Evolutionary conservation across 2,329 filamentous ascomycete species (phyloP).

Genomic region (Incumbomyces lentus): DNA sequence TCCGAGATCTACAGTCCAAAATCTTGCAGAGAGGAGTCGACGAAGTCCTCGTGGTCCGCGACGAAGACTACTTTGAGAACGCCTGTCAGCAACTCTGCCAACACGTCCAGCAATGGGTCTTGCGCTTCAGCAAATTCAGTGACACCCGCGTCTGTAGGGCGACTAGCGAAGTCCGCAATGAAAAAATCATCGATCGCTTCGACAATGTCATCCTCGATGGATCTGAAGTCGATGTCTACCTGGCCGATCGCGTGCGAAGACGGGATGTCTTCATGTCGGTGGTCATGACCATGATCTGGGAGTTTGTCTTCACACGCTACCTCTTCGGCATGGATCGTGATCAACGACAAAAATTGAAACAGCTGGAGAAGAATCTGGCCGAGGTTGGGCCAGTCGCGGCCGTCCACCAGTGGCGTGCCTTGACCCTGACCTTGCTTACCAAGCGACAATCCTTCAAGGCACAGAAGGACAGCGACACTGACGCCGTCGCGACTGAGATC

Average conservation of each 20-base stretch:
- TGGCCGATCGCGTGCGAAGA: slow-evolving; percentile 75
- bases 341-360: slow-evolving; percentile 94
- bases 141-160: slow-evolving; percentile 79
- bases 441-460: slow-evolving; percentile 67
- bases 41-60: slow-evolving; percentile 67
- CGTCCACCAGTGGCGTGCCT: slow-evolving; percentile 95
- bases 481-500: slow-evolving; percentile 88
- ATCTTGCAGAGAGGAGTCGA: slow-evolving; percentile 41
- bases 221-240: slow-evolving; percentile 79
- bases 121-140: slow-evolving; percentile 96
- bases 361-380: slow-evolving; percentile 78
- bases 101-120: slow-evolving; percentile 93
- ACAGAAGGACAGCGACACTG: slow-evolving; percentile 80
- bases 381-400: slow-evolving; percentile 80
- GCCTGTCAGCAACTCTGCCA: slow-evolving; percentile 91
- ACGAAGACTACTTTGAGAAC: slow-evolving; percentile 91
- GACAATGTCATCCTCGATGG: slow-evolving; percentile 93
- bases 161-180: slow-evolving; percentile 74
- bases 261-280: slow-evolving; percentile 97
- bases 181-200: slow-evolving; percentile 85
- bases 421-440: slow-evolving; percentile 80
- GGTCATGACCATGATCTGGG: slow-evolving; percentile 98
- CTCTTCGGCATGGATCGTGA: slow-evolving; percentile 98
- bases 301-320: slow-evolving; percentile 95
- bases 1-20: slow-evolving; percentile 49